A percentile compares a stretch with the other conserved stretches of the same genome.
These are phyloP conservation scores for Tylopilus sp. DNA, from an alignment of 768 basidiomycete species.

Conservation along the genomic window DNA sequence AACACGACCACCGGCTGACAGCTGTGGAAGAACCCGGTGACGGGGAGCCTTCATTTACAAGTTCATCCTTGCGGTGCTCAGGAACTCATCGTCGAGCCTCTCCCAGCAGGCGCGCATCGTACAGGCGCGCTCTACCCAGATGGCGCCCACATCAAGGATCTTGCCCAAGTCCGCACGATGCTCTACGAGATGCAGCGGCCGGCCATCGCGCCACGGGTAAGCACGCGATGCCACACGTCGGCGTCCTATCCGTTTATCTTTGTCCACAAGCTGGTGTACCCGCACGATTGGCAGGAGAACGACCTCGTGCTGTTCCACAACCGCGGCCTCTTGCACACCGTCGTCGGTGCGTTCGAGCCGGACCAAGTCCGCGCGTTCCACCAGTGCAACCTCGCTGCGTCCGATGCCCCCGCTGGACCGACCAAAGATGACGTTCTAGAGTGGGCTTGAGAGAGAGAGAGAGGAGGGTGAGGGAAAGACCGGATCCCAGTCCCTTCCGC, in stretches of 20 bases:
- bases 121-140: conserved; percentile 78
- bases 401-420: conserved; percentile 47
- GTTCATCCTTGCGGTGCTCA: conserved; percentile 80
- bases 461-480: too few species aligned
- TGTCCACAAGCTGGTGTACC: conserved; percentile 59
- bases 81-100: conserved; percentile 68
- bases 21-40: conserved; percentile 92
- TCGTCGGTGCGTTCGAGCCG: conserved; percentile 59
- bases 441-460: conserved; percentile 44
- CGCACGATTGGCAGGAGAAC: conserved; percentile 77
- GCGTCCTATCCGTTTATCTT: neutral
- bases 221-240: conserved; percentile 1
- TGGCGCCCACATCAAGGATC: conserved; percentile 71
- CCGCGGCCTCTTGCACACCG: conserved; percentile 62
- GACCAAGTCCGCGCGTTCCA: conserved; percentile 50
- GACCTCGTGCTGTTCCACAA: conserved; percentile 74
- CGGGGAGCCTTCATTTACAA: conserved; percentile 79
- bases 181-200: conserved; percentile 88
- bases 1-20: conserved; percentile 27
- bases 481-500: neutral
- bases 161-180: conserved; percentile 66
- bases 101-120: conserved; percentile 56
- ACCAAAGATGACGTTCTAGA: conserved; percentile 39
- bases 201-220: conserved; percentile 74
- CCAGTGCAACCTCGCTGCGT: conserved; percentile 57